Base-by-base conservation (phyloP, 2,329 filamentous ascomycete species). In the Tolypocladium album region DNA sequence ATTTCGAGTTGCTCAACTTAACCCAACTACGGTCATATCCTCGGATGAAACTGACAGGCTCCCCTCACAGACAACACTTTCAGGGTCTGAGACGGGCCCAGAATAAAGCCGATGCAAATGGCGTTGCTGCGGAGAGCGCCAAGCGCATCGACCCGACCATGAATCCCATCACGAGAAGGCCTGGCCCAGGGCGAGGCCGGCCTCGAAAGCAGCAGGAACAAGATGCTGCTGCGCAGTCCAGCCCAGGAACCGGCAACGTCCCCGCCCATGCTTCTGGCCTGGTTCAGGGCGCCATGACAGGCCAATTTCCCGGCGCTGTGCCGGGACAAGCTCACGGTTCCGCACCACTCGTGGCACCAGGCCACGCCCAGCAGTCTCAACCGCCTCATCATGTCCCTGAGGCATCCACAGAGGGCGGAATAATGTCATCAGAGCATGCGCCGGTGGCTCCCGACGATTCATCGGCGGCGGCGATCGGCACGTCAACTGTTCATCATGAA, bases 101-200 rank as follows among this genome's bases (percentile, higher is more conserved):
- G 66, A 78, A 81, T 64, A 84, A 84, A 66, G 68, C 74, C 22
- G 82, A 83, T 22, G 59, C 71, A 6, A 75, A 72, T 61, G 72
- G 75, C 11, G 60, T 67, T 27, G 55, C 63, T 34, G 61, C 66
- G 12, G 75, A 78, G 24, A 72, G 62, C 50, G 64, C 74, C 27
- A 70, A 74, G 50, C 77, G 72, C 61, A 47, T 72, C 59, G 82
- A 85, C 65, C 82, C 82, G 11, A 79, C 78, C 0, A 58, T 74
- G 63, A 84, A 85, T 60, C 83, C 83, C 57, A 84, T 85, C 65
- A 85, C 81, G n/a, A 76, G 82, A 20, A 77, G 83, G 34, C 82
- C 83, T 4, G 83, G 83, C 0, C 82, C 82, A 4, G 82, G 82
- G 15, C 77, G 82, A 53, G 81, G 82, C 2, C 75, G 82, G 8